phyloP scores from a whole-genome alignment of 2,329 filamentous ascomycete species.

The Colletotrichum echinochloae region DNA sequence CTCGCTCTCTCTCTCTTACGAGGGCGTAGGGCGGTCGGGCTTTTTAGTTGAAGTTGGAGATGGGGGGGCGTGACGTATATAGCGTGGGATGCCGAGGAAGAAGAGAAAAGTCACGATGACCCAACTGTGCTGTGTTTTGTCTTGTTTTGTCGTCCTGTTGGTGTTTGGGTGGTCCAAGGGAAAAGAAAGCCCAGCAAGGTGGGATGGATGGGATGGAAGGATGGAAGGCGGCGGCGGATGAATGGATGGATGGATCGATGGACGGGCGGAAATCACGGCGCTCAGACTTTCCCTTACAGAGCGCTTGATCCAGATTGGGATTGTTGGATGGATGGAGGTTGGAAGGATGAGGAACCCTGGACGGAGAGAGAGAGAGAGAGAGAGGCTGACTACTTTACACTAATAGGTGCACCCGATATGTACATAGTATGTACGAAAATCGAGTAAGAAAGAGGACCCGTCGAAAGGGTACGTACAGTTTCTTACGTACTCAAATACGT shows the following conservation, averaged over 20 bases:
- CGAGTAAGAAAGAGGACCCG: too few species aligned
- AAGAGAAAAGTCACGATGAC: neutral
- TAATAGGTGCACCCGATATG: neutral
- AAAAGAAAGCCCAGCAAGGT: neutral
- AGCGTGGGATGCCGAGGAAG: too few species aligned
- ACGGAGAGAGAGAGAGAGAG: neutral
- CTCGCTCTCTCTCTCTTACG: too few species aligned
- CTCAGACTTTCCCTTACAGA: too few species aligned
- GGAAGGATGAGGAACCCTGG: constrained; percentile 35
- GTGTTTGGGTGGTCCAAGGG: neutral
- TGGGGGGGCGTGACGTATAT: neutral
- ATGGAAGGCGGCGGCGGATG: too few species aligned
- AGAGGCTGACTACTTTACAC: neutral
- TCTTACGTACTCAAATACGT: too few species aligned
- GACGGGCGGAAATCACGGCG: too few species aligned
- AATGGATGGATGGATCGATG: too few species aligned
- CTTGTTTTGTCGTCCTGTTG: neutral
- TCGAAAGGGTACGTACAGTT: too few species aligned
- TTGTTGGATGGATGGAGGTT: constrained; percentile 1
- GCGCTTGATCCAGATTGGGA: constrained; percentile 25
- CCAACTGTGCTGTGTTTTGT: neutral
- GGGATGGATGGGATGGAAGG: too few species aligned
- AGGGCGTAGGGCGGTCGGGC: too few species aligned
- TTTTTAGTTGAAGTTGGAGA: neutral
- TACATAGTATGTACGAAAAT: too few species aligned